Percentiles rank a stretch among this genome's conserved stretches.
Evolutionary conservation across 192 early-diverging fungal species (phyloP).

Genomic region (Paraglomus brasilianum): DNA sequence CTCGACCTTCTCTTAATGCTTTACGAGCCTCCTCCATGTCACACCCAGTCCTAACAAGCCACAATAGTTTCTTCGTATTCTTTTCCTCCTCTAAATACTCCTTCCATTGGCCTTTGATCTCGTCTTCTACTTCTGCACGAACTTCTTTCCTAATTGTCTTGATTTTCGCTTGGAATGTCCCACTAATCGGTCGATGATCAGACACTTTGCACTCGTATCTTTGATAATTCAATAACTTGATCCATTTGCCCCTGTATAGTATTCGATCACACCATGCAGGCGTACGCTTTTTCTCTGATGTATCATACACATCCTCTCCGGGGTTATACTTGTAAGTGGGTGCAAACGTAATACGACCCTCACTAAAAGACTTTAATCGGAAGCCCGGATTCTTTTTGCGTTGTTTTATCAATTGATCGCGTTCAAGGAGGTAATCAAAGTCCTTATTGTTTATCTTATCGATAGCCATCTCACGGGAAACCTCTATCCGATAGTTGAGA

Average conservation of each 20-base stretch:
- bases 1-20: neutral
- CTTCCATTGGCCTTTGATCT: conserved; percentile 50
- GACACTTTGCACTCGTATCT: conserved; percentile 70
- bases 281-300: conserved; percentile 87
- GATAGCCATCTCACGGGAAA: conserved; percentile 65
- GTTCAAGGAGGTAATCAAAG: conserved; percentile 54
- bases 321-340: conserved; percentile 99
- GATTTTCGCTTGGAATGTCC: conserved; percentile 60
- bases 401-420: conserved; percentile 64
- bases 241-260: conserved; percentile 53
- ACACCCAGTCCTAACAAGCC: conserved; percentile 42
- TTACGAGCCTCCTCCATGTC: neutral
- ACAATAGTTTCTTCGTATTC: conserved; percentile 35
- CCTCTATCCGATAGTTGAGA: conserved; percentile 90
- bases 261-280: conserved; percentile 98
- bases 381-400: conserved; percentile 62
- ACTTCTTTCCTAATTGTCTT: conserved; percentile 59
- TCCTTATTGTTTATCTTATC: conserved; percentile 54
- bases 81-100: conserved; percentile 43
- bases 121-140: conserved; percentile 43
- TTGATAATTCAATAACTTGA: conserved; percentile 55
- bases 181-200: conserved; percentile 85
- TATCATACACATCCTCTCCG: conserved; percentile 82
- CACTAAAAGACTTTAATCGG: conserved; percentile 72
- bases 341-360: conserved; percentile 76